A percentile compares a stretch with the other conserved stretches of the same genome.
Evolutionary conservation across 2,329 filamentous ascomycete genomes (phyloP).

Genomic region (Fusarium albosuccineum): DNA sequence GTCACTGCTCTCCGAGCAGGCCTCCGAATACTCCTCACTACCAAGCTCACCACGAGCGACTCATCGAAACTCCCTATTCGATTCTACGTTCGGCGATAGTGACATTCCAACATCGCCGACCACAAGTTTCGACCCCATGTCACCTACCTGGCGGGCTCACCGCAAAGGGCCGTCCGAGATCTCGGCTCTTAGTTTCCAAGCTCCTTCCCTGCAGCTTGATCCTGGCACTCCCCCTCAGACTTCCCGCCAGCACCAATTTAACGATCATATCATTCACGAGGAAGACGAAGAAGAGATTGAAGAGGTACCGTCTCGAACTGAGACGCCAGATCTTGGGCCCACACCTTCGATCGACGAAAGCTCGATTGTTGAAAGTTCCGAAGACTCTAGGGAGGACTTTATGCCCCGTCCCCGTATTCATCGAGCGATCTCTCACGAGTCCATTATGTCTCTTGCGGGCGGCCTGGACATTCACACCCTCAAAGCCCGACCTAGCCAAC

Average conservation of each 20-base stretch:
- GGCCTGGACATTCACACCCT: conserved; percentile 92
- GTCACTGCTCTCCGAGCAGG: conserved; percentile 67
- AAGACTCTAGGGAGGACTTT: conserved; percentile 51
- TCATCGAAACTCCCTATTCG: conserved; percentile 82
- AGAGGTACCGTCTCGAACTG: conserved; percentile 34
- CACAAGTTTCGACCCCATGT: conserved; percentile 78
- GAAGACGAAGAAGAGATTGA: conserved; percentile 53
- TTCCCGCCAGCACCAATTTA: conserved; percentile 39
- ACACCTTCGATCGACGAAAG: conserved; percentile 52
- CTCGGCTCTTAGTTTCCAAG: conserved; percentile 64
- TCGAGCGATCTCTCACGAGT: conserved; percentile 84
- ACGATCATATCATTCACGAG: conserved; percentile 53
- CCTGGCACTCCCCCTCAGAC: conserved; percentile 46
- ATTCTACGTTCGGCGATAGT: conserved; percentile 69
- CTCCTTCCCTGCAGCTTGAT: conserved; percentile 53
- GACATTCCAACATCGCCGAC: conserved; percentile 86
- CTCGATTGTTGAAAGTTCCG: conserved; percentile 50
- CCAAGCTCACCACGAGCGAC: conserved; percentile 86
- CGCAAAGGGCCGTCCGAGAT: conserved; percentile 69
- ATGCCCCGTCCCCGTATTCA: conserved; percentile 65
- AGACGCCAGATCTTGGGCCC: conserved; percentile 45
- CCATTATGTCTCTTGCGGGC: conserved; percentile 86
- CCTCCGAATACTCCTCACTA: conserved; percentile 79
- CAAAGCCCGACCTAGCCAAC: conserved; percentile 79
- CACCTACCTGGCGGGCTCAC: conserved; percentile 68